Evolutionary conservation across 2,329 filamentous ascomycete genomes (phyloP).

Genomic region (Metarhizium brunneum): DNA sequence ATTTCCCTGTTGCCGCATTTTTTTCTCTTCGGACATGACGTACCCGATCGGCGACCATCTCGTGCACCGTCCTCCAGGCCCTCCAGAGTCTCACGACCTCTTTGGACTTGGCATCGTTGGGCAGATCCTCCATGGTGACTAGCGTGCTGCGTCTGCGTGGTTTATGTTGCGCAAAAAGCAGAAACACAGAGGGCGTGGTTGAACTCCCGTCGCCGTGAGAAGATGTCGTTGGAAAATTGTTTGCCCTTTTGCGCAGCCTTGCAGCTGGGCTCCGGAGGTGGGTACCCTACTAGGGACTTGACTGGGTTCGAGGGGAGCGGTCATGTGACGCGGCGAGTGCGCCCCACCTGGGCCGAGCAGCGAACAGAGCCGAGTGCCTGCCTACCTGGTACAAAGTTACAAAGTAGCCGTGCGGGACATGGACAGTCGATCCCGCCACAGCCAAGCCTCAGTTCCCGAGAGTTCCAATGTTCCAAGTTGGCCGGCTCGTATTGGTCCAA

Average conservation of each 20-base stretch:
- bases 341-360: no score
- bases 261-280: background rate
- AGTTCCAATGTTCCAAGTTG: no score
- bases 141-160: background rate
- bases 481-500: no score
- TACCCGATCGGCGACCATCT: constrained; percentile 91
- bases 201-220: background rate
- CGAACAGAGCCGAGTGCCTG: no score
- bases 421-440: no score
- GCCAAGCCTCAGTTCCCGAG: no score
- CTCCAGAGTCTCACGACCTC: constrained; percentile 72
- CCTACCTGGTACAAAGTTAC: no score
- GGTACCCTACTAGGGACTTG: background rate
- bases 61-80: constrained; percentile 84
- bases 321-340: background rate
- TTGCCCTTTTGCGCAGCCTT: constrained; percentile 5
- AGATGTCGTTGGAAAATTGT: constrained; percentile 8
- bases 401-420: no score
- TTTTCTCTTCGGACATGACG: background rate
- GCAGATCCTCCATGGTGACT: constrained; percentile 31
- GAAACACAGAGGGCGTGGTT: background rate
- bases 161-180: background rate
- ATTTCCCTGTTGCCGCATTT: background rate
- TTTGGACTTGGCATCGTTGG: constrained; percentile 41
- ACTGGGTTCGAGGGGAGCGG: background rate